These are phyloP conservation scores for Sporothrix dimorphospora DNA, from an alignment of 2,329 filamentous ascomycete species.

Conservation along the genomic window DNA sequence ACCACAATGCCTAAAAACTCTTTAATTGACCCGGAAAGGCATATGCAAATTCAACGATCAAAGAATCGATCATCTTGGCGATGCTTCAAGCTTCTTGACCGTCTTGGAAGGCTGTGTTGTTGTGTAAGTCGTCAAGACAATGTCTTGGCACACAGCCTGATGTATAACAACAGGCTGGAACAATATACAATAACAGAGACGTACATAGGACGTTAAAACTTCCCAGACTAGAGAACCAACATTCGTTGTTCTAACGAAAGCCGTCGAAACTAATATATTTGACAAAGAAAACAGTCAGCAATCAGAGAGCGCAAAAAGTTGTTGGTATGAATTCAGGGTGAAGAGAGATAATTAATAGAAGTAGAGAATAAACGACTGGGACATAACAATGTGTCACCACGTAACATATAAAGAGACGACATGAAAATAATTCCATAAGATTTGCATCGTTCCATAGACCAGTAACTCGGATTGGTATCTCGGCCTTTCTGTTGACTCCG, in stretches of 20 bases:
- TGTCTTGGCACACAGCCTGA: not conserved
- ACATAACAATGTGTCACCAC: not conserved
- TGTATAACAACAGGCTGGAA: not conserved
- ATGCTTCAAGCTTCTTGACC: not conserved
- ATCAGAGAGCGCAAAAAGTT: not conserved
- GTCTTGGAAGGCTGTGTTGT: not conserved
- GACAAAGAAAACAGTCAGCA: constrained; percentile 4
- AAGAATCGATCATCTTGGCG: not conserved
- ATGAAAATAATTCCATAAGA: not conserved
- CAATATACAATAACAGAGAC: no score
- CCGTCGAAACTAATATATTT: not conserved
- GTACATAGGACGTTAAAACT: no score
- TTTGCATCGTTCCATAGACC: not conserved
- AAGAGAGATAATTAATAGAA: not conserved
- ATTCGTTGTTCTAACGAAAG: no score
- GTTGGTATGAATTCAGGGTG: no score
- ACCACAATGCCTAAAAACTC: no score
- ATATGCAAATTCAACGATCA: not conserved
- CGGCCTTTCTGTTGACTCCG: not conserved
- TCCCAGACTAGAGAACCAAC: no score
- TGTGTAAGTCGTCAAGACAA: not conserved
- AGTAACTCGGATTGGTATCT: not conserved
- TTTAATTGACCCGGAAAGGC: no score
- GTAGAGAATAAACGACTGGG: not conserved
- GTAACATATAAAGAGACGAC: not conserved